Conservation (phyloP, 306 rosid species). For the Heteromeles arbutifolia region DNA sequence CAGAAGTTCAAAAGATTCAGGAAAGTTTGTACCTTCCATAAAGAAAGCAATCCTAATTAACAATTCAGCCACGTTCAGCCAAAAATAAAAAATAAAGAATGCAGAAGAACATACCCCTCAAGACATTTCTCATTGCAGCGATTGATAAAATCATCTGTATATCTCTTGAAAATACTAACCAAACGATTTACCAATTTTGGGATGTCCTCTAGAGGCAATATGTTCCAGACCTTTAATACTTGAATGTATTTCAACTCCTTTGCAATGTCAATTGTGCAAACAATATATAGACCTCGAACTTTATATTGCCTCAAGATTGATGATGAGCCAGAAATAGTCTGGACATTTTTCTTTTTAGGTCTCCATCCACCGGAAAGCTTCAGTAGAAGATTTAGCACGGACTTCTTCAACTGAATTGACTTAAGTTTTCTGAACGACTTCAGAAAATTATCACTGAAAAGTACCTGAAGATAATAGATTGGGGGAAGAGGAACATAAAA, state of each 20-base stretch:
- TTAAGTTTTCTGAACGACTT: slow-evolving; percentile 54
- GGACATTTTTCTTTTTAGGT: slow-evolving; percentile 37
- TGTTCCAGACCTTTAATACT: slow-evolving; percentile 70
- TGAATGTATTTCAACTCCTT: slow-evolving; percentile 39
- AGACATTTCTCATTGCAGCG: slow-evolving; percentile 44
- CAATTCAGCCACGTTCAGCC: neutral
- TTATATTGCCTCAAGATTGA: slow-evolving; percentile 47
- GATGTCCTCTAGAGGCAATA: slow-evolving; percentile 44
- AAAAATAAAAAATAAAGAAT: neutral
- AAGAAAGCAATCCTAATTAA: neutral
- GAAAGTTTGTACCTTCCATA: neutral
- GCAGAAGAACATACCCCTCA: slow-evolving; percentile 42
- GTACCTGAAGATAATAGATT: slow-evolving; percentile 31
- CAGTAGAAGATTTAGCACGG: slow-evolving; percentile 41
- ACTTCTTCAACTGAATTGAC: slow-evolving; percentile 31
- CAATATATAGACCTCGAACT: slow-evolving; percentile 44
- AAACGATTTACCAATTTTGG: slow-evolving; percentile 55
- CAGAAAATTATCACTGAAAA: slow-evolving; percentile 60
- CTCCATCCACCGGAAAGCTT: slow-evolving; percentile 72
- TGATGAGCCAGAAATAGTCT: slow-evolving; percentile 40
- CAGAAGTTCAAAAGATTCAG: neutral
- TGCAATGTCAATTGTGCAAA: slow-evolving; percentile 50
- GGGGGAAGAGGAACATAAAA: neutral
- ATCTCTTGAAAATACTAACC: slow-evolving; percentile 46
- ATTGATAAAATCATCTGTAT: slow-evolving; percentile 41